phyloP scores from a whole-genome alignment of 1,139 yeast species.

The Magnusiomyces ingens region DNA sequence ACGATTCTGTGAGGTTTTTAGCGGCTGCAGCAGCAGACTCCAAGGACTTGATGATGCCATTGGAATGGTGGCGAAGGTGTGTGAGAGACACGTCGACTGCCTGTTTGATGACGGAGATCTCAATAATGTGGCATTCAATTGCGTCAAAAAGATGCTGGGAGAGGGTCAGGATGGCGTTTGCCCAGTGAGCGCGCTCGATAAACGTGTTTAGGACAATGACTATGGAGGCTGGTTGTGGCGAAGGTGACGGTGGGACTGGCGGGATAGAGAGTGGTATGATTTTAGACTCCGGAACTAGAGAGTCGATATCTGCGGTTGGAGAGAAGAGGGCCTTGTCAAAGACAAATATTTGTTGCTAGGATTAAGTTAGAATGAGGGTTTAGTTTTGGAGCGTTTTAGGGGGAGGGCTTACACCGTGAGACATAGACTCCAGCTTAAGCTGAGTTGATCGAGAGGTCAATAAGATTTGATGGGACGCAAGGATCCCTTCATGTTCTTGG shows the following conservation, averaged over 20 bases:
- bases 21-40: conserved; percentile 19
- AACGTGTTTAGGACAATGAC: conserved; percentile 14
- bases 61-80: conserved; percentile 27
- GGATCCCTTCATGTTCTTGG: conserved; percentile 18
- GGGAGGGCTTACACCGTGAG: conserved; percentile 20
- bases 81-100: conserved; percentile 28
- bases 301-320: conserved; percentile 13
- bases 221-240: conserved; percentile 12
- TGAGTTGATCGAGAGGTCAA: conserved; percentile 27
- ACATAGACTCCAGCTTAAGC: conserved; percentile 26
- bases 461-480: conserved; percentile 25
- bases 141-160: conserved; percentile 11
- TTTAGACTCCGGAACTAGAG: conserved; percentile 8
- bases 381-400: background rate
- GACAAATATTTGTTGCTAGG: conserved; percentile 16
- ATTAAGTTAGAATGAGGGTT: background rate
- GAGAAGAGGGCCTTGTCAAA: conserved; percentile 14
- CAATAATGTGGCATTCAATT: conserved; percentile 14
- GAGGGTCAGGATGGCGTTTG: conserved; percentile 11
- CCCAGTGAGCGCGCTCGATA: conserved; percentile 17
- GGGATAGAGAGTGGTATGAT: conserved; percentile 7
- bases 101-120: conserved; percentile 24
- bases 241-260: conserved; percentile 11
- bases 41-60: conserved; percentile 23
- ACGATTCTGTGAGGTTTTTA: conserved; percentile 18